These are phyloP conservation scores for Trebouxiophyceae sp. DNA, from an alignment of 163 green algal species.

Conservation along the genomic window DNA sequence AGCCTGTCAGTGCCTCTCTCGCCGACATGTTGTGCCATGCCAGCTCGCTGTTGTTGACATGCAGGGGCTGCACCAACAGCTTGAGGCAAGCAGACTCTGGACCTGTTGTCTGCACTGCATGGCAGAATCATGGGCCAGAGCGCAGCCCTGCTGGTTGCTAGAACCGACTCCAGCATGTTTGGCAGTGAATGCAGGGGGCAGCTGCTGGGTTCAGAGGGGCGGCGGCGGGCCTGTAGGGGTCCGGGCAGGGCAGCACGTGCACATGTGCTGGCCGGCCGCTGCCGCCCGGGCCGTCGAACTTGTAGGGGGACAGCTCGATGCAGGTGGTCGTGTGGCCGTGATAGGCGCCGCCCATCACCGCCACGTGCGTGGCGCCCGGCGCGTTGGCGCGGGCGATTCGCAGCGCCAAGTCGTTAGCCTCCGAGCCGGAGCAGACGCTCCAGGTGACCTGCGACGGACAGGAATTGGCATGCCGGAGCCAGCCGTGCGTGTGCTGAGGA, in stretches of 20 bases:
- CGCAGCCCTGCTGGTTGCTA: no score
- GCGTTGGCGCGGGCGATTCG: slow-evolving; percentile 36
- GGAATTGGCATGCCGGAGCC: neutral
- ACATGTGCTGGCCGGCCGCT: slow-evolving; percentile 21
- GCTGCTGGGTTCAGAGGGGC: no score
- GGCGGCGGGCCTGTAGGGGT: slow-evolving; percentile 50
- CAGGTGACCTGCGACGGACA: slow-evolving; percentile 43
- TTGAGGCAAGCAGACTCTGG: no score
- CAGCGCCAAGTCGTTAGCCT: slow-evolving; percentile 84
- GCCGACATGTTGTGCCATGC: neutral
- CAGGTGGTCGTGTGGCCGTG: slow-evolving; percentile 55
- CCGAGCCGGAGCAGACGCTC: slow-evolving; percentile 60
- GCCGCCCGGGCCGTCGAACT: slow-evolving; percentile 34
- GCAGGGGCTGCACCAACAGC: no score
- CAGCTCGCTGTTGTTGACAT: neutral
- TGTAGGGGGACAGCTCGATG: slow-evolving; percentile 49
- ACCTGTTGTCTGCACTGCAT: no score
- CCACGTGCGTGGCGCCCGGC: slow-evolving; percentile 28
- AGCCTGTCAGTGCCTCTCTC: neutral
- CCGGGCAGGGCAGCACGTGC: slow-evolving; percentile 60
- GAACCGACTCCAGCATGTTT: no score
- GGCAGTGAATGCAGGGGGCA: no score
- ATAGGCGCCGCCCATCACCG: slow-evolving; percentile 67
- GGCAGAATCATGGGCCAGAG: no score
- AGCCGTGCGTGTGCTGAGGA: no score